phyloP scores from a whole-genome alignment of 495 filamentous ascomycete species.

The Bacidia gigantensis region DNA sequence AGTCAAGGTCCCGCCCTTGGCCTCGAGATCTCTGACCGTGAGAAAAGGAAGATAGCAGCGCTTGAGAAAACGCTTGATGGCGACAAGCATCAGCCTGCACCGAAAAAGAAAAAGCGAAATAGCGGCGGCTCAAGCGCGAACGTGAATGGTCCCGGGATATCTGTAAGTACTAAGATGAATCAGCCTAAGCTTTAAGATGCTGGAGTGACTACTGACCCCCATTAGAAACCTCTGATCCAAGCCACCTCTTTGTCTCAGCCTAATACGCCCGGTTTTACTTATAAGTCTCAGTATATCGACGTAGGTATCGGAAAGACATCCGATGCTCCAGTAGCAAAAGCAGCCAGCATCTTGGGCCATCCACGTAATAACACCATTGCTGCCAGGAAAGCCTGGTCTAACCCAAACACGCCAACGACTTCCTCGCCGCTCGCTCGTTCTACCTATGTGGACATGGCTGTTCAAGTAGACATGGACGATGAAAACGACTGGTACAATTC shows the following conservation, averaged over 20 bases:
- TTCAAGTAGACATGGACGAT: constrained; percentile 32
- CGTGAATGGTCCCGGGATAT: constrained; percentile 16
- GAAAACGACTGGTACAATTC: constrained; percentile 18
- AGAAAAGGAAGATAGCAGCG: constrained; percentile 75
- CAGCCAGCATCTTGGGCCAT: not conserved
- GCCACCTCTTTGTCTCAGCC: constrained; percentile 14
- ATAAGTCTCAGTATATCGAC: constrained; percentile 16
- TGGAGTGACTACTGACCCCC: not conserved
- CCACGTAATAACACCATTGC: constrained; percentile 2
- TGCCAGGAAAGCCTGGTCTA: constrained; percentile 22
- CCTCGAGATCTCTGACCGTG: constrained; percentile 64
- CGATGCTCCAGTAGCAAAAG: constrained; percentile 14
- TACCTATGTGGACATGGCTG: constrained; percentile 32
- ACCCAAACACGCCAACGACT: constrained; percentile 21
- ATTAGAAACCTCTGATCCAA: not conserved
- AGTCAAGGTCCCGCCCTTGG: constrained; percentile 37
- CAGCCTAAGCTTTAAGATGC: not conserved
- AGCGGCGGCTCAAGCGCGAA: constrained; percentile 31
- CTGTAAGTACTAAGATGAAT: constrained; percentile 6
- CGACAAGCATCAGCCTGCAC: constrained; percentile 29
- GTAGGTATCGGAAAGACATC: constrained; percentile 12
- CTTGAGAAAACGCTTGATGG: constrained; percentile 59
- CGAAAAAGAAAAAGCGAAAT: constrained; percentile 34
- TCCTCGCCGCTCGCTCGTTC: constrained; percentile 20
- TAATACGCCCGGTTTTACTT: constrained; percentile 12